A percentile compares a stretch with the other conserved stretches of the same genome.
Evolutionary conservation across 306 rosid species (phyloP).

Genomic region (Fragaria ananassa): DNA sequence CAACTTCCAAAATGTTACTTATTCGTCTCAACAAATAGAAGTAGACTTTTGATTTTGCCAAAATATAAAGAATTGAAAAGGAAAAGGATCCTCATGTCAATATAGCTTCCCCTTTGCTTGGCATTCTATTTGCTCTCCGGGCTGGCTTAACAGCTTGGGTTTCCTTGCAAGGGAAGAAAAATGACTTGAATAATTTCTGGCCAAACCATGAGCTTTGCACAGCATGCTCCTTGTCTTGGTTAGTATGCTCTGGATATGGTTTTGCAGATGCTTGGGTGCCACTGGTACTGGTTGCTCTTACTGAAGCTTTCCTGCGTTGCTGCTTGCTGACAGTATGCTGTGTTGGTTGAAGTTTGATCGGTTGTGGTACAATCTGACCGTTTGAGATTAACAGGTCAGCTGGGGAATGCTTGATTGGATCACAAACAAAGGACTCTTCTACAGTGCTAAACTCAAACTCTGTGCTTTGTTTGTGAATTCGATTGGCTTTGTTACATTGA

Average conservation of each 20-base stretch:
- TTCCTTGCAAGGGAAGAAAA: slow-evolving; percentile 52
- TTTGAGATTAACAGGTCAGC: slow-evolving; percentile 48
- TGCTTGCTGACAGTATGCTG: slow-evolving; percentile 19
- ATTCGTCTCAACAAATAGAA: slow-evolving; percentile 5
- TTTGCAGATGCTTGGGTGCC: slow-evolving; percentile 23
- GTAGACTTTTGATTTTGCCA: slow-evolving; percentile 10
- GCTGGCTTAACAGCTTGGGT: slow-evolving; percentile 37
- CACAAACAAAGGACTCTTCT: slow-evolving; percentile 34
- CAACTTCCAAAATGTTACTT: neutral
- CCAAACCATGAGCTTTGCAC: slow-evolving; percentile 29
- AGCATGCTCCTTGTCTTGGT: slow-evolving; percentile 24
- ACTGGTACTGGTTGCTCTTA: slow-evolving; percentile 25
- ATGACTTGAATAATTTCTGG: slow-evolving; percentile 38
- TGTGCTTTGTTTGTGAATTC: slow-evolving; percentile 31
- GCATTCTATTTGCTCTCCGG: slow-evolving; percentile 26
- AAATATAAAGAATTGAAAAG: slow-evolving; percentile 16
- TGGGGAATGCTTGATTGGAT: slow-evolving; percentile 38
- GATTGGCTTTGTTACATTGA: slow-evolving; percentile 23
- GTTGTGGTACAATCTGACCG: slow-evolving; percentile 44
- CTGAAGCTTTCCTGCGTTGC: slow-evolving; percentile 23
- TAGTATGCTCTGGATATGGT: slow-evolving; percentile 24
- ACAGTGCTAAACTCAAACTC: slow-evolving; percentile 46
- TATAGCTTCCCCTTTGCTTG: slow-evolving; percentile 32
- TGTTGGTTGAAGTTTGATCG: slow-evolving; percentile 32
- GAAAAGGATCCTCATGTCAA: slow-evolving; percentile 28